phyloP scores from a whole-genome alignment of 164 flowering plant species.

The Nymphaea colorata region DNA sequence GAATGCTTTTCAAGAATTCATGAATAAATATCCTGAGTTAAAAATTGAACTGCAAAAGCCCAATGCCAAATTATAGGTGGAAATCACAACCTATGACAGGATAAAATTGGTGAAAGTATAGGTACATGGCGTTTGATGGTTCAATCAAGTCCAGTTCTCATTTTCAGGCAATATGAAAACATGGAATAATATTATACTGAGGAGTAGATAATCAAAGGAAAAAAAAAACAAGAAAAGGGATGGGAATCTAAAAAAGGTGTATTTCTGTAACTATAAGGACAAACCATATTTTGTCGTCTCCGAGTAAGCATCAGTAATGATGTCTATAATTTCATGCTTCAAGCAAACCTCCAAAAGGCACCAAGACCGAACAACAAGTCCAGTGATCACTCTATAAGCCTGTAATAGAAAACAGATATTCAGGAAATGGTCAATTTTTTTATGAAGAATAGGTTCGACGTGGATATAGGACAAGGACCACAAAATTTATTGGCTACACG shows the following conservation, averaged over 20 bases:
- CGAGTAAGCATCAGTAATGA: slow-evolving; percentile 41
- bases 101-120: too few relatives aligned
- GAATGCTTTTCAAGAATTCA: too few relatives aligned
- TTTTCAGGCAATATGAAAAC: background rate
- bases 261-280: slow-evolving; percentile 1
- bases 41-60: too few relatives aligned
- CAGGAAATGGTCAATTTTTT: background rate
- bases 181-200: background rate
- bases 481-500: background rate
- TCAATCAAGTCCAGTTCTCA: too few relatives aligned
- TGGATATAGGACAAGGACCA: background rate
- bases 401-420: slow-evolving; percentile 23
- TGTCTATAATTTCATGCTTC: slow-evolving; percentile 60
- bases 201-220: too few relatives aligned
- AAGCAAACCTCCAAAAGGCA: slow-evolving; percentile 73
- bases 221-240: background rate
- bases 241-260: background rate
- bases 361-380: slow-evolving; percentile 76
- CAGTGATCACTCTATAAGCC: slow-evolving; percentile 67
- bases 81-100: too few relatives aligned
- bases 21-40: too few relatives aligned
- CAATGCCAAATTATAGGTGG: too few relatives aligned
- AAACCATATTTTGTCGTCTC: slow-evolving; percentile 74
- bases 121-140: too few relatives aligned
- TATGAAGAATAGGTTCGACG: background rate